Evolutionary conservation across 305 asterid genomes (phyloP).

Genomic region (Andrographis paniculata): DNA sequence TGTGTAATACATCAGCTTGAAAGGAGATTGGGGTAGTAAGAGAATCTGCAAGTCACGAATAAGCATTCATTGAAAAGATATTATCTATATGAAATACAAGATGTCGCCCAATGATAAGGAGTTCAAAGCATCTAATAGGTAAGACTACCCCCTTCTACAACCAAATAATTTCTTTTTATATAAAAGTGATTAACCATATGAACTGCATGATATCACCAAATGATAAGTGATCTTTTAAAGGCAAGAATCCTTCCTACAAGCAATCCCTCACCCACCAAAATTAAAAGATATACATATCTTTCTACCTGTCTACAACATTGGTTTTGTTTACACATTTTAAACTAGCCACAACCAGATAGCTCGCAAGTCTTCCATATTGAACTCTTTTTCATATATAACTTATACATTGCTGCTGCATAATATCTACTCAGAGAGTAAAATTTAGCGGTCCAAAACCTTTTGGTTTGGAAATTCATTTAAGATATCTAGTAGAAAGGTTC

Average conservation of each 20-base stretch:
- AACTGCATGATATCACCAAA: neutral
- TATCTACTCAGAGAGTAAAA: conserved; percentile 3
- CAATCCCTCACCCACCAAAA: too few relatives aligned
- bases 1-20: conserved; percentile 89
- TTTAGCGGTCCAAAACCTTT: conserved; percentile 4
- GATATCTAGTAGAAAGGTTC: conserved; percentile 7
- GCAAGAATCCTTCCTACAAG: too few relatives aligned
- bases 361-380: too few relatives aligned
- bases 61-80: conserved; percentile 8
- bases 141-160: too few relatives aligned
- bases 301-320: too few relatives aligned
- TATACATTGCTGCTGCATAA: conserved; percentile 4
- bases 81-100: conserved; percentile 10
- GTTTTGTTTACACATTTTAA: neutral
- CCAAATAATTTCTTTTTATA: too few relatives aligned
- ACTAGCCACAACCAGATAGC: neutral
- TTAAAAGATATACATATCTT: too few relatives aligned
- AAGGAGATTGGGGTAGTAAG: conserved; percentile 89
- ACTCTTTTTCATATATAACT: too few relatives aligned
- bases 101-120: too few relatives aligned
- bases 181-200: neutral
- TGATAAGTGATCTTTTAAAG: neutral
- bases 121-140: too few relatives aligned
- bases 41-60: conserved; percentile 57
- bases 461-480: conserved; percentile 12